Evolutionary conservation across 495 filamentous ascomycete species (phyloP).

Genomic region (Penicillium fimorum): DNA sequence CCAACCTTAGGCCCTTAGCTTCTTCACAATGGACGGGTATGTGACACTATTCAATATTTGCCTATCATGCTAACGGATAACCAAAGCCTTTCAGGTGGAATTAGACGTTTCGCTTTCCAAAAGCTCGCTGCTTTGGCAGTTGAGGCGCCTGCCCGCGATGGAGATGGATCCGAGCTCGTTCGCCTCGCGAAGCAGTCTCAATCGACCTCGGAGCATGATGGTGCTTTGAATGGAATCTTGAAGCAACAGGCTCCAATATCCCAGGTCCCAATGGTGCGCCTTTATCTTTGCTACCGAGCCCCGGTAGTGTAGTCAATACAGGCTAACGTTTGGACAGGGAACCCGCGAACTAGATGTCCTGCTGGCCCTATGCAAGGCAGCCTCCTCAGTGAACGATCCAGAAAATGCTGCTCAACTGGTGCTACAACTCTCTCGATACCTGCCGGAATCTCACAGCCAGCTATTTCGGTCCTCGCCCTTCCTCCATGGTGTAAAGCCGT

Average conservation of each 20-base stretch:
- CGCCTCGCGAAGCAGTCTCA: constrained; percentile 59
- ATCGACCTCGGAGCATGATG: constrained; percentile 30
- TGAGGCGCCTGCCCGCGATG: constrained; percentile 49
- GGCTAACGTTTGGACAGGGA: constrained; percentile 44
- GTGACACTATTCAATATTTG: background rate
- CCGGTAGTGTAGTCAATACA: constrained; percentile 2
- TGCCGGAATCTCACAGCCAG: constrained; percentile 78
- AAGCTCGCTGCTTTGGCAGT: constrained; percentile 65
- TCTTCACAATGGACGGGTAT: constrained; percentile 28
- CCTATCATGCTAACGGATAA: background rate
- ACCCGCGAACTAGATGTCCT: constrained; percentile 86
- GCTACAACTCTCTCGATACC: constrained; percentile 72
- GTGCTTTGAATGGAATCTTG: constrained; percentile 38
- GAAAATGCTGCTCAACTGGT: constrained; percentile 73
- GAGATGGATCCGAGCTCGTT: constrained; percentile 57
- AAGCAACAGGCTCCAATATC: constrained; percentile 42
- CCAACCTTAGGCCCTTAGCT: background rate
- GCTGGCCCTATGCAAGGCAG: constrained; percentile 83
- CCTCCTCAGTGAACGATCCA: constrained; percentile 61
- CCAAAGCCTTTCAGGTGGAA: constrained; percentile 39
- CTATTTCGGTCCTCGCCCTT: constrained; percentile 75
- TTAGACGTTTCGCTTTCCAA: constrained; percentile 64
- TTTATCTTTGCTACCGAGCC: background rate
- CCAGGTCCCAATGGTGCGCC: constrained; percentile 52
- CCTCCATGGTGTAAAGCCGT: constrained; percentile 77